Conservation (phyloP, 1,284 basidiomycete species). For the Ustilago shanxiensis region DNA sequence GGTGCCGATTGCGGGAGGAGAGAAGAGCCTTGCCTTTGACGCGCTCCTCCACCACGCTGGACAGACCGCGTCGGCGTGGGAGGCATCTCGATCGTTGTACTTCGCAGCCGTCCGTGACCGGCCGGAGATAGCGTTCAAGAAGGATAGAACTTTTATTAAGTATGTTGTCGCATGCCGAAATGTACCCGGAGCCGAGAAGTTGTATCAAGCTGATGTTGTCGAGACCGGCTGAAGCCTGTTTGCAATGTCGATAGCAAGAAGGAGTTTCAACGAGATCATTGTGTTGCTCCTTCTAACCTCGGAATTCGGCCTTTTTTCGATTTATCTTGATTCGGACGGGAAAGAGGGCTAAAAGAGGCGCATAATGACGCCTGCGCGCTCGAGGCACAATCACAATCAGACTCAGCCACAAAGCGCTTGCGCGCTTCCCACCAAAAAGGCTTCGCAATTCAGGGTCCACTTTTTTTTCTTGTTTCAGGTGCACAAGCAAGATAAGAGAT, state of each 20-base stretch:
- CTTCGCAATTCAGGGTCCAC: constrained; percentile 46
- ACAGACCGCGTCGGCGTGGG: constrained; percentile 34
- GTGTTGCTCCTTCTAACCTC: not conserved
- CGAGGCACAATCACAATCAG: not conserved
- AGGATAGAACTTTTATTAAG: not conserved
- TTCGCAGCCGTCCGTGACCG: constrained; percentile 10
- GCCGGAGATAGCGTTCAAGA: not conserved
- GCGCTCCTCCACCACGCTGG: constrained; percentile 32
- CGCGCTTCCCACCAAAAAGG: no score
- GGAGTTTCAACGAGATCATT: constrained; percentile 10
- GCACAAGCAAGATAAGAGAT: constrained; percentile 27
- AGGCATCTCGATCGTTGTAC: constrained; percentile 22
- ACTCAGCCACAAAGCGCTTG: constrained; percentile 17
- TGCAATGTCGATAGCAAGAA: constrained; percentile 1
- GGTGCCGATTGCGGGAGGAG: constrained; percentile 30
- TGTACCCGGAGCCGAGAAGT: no score
- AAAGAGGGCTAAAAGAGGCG: not conserved
- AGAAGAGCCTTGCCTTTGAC: constrained; percentile 44
- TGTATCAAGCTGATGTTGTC: not conserved
- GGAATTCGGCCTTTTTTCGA: constrained; percentile 25
- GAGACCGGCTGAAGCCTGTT: not conserved
- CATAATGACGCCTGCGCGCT: constrained; percentile 21
- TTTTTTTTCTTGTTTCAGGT: no score
- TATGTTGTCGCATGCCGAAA: not conserved
- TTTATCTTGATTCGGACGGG: constrained; percentile 19